phyloP scores from a whole-genome alignment of 257 asterid genomes.

The Echites panduratus region DNA sequence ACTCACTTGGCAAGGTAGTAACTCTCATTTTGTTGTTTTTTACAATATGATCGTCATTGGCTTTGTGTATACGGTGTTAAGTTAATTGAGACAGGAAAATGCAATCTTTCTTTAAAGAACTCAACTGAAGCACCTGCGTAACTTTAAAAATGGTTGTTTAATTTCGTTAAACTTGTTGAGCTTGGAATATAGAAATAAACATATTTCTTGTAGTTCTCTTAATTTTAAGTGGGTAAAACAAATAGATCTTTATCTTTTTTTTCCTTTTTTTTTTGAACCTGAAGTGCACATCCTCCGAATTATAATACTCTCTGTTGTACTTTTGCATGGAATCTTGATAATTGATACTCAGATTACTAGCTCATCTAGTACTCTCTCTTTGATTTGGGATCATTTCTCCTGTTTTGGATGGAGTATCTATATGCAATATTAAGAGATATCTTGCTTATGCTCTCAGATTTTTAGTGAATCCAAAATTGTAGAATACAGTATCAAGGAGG shows the following conservation, averaged over 20 bases:
- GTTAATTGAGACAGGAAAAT: neutral
- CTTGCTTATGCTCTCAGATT: conserved; percentile 31
- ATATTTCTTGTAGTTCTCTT: neutral
- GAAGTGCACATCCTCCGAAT: neutral
- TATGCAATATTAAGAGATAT: neutral
- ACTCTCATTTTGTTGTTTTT: neutral
- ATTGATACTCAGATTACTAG: neutral
- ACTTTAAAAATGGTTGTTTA: no score
- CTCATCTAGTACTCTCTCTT: neutral
- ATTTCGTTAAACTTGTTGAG: neutral
- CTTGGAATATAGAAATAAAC: neutral
- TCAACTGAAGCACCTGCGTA: no score
- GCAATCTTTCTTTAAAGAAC: no score
- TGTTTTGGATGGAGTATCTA: neutral
- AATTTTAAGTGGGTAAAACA: neutral
- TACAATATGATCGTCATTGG: neutral
- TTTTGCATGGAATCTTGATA: neutral
- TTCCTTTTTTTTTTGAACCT: no score
- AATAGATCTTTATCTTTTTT: no score
- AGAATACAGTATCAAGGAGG: conserved; percentile 52
- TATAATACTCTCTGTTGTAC: neutral
- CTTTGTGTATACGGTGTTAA: neutral
- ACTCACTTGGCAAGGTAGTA: conserved; percentile 66
- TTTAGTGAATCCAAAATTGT: conserved; percentile 81
- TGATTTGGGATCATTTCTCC: no score